Conservation (phyloP, 192 early-diverging fungal species). For the Coemansia sp. region DNA sequence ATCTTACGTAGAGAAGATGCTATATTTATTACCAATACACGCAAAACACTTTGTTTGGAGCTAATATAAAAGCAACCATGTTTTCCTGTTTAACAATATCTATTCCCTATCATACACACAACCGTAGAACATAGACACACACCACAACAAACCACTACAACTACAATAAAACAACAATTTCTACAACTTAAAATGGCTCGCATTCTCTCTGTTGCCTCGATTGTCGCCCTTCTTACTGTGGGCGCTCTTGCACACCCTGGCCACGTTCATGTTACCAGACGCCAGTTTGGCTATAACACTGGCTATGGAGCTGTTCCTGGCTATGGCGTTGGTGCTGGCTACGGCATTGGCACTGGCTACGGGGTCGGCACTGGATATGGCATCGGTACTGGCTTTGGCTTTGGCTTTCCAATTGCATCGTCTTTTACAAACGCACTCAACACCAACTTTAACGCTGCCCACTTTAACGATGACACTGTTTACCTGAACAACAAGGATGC, state of each 20-base stretch:
- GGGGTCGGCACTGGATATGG: not conserved
- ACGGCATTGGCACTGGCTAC: not conserved
- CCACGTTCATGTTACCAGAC: not conserved
- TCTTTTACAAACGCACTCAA: constrained; percentile 15
- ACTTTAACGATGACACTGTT: constrained; percentile 22
- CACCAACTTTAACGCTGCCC: constrained; percentile 10
- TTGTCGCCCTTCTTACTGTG: not conserved
- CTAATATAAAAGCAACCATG: not conserved
- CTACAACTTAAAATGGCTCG: not conserved
- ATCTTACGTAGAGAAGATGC: too few relatives aligned
- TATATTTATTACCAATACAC: not conserved
- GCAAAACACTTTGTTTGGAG: not conserved
- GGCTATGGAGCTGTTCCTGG: not conserved
- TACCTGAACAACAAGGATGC: constrained; percentile 19
- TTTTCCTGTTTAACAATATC: not conserved
- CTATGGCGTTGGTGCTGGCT: not conserved
- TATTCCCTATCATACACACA: not conserved
- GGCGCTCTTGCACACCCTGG: not conserved
- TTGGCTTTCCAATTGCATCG: constrained; percentile 15
- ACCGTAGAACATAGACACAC: not conserved
- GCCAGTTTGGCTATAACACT: not conserved
- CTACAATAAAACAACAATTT: too few relatives aligned
- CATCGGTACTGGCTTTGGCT: constrained; percentile 1
- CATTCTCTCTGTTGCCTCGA: not conserved
- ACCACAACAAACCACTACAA: not conserved